Base-by-base conservation (phyloP, 2,329 filamentous ascomycete genomes). In the Colletotrichum chlorophyti region DNA sequence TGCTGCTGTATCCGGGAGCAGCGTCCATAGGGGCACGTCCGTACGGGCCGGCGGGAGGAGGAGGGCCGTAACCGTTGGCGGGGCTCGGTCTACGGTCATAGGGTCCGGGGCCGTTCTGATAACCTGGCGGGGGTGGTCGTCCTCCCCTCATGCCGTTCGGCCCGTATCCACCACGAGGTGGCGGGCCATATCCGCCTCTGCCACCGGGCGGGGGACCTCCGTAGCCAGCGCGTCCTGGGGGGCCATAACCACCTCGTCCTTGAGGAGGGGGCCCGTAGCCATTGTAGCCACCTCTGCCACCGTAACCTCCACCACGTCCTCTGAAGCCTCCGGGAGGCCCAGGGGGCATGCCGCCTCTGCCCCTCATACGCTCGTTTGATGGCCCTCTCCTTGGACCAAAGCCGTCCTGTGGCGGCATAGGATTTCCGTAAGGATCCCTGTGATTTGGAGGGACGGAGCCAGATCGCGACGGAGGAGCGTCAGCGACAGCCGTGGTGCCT, bases 401-500 rank as follows among this genome's bases (percentile, higher is more conserved):
- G 12, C 70, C 73, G 65, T 80, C 80, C 6, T 70, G 68, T 1
- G 74, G 65, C 32, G 74, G 71, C 35, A 82, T 72, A 9, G 78
- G 75, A 66, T 89, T 90, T 38, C 87, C 88, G 63, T 89, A 91
- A 61, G 86, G 85, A 63, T 92, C 89, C 12, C 74, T 74, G 12
- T 70, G 65, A 12, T 69, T 57, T 40, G 66, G 70, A 42, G 64
- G 68, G 37, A 70, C 65, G 32, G 81, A 81, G 47, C 66, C 72
- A 65, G 73, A 79, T 67, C 72, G 73, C 64, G 66, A 72, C 15
- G 70, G 70, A 5, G 60, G 58, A 1, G 45, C 58, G 11, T 74
- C 67, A 50, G 79, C 79, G 49, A 74, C 72, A 65, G 65, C 69
- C 61, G 69, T 70, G 62, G 74, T 75, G 62, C 77, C 82, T 17